A percentile compares a stretch with the other conserved stretches of the same genome.
These are phyloP conservation scores for Phytophthora brassicae DNA, from an alignment of 352 stramenopile genomes.

Conservation along the genomic window DNA sequence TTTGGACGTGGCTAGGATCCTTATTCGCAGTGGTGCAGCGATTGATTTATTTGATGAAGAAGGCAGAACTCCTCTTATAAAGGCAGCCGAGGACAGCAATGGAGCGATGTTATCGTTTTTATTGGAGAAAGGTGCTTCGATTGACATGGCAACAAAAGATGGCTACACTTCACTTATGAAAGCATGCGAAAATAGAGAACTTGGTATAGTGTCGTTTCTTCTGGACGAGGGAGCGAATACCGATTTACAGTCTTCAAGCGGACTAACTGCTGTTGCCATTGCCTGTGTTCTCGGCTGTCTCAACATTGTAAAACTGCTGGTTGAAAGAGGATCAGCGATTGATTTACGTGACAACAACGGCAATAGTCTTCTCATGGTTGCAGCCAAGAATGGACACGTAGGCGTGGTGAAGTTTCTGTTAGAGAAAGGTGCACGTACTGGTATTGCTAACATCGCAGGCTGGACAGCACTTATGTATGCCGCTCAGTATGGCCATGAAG, in stretches of 20 bases:
- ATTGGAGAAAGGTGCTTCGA: not conserved
- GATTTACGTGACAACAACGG: not conserved
- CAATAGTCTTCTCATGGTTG: not conserved
- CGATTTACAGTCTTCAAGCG: not conserved
- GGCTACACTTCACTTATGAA: slow-evolving; percentile 4
- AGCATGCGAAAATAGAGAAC: not conserved
- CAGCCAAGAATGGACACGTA: not conserved
- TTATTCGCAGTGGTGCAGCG: not conserved
- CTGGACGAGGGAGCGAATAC: not conserved
- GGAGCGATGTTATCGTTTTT: not conserved
- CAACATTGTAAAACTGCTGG: not conserved
- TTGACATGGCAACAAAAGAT: slow-evolving; percentile 1
- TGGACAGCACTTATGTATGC: not conserved
- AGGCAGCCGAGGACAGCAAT: not conserved
- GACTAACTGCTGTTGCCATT: not conserved
- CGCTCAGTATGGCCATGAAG: too few relatives aligned
- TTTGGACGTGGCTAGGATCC: not conserved
- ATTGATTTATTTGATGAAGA: not conserved
- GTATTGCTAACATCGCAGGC: not conserved
- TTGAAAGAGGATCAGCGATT: not conserved
- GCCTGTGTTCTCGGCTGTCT: not conserved
- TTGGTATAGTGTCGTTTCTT: not conserved
- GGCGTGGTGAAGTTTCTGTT: not conserved
- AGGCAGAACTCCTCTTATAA: not conserved
- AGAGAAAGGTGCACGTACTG: not conserved